Base-by-base conservation (phyloP, 257 asterid species). In the Solanum rostratum region DNA sequence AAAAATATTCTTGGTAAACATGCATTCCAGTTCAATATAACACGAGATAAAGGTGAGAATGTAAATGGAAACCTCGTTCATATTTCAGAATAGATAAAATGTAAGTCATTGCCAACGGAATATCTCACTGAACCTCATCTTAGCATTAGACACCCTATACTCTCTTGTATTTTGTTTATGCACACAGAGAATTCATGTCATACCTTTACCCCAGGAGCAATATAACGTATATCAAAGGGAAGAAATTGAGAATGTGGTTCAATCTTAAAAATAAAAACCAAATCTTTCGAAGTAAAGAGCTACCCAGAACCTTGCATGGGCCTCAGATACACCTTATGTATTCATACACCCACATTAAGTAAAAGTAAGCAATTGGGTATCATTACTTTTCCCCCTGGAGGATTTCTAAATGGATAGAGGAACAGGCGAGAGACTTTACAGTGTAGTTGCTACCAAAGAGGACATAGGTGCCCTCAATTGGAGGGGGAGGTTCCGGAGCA, bases 401-500 rank as follows among this genome's bases (percentile, higher is more conserved):
- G 27, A 65, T 65, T 65, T 55, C 22, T 30, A 27, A 45, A 20
- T 3, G 33, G 12, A 37, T 12, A 41, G 54, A 1, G 12, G 39
- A 22, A 45, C 22, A 5, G 39, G 0, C 16, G 18, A 65, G 30
- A 82, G 52, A 49, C n/a, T 76, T 85, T 90, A 94, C 97, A 84
- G 97, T 95, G 86, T 96, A 95, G 84, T 89, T 89, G 91, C 92
- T 91, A 53, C 99, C 99, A 29, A 86, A 96, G 85, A 96, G 99
- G 73, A 83, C 66, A 88, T 95, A 95, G 49, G 91, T 81, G 55
- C 98, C 98, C 88, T 93, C 83, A 78, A 95, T 88, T 1, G 96
- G 97, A 65, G 97, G 95, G 0, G 99, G 98, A 13, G 98, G 98
- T 11, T 91, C 92, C 0, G 97, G 99, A 70, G 95, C 96, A 29